Evolutionary conservation across 208 protist genomes (phyloP).

Genomic region (Naegleria lovaniensis): DNA sequence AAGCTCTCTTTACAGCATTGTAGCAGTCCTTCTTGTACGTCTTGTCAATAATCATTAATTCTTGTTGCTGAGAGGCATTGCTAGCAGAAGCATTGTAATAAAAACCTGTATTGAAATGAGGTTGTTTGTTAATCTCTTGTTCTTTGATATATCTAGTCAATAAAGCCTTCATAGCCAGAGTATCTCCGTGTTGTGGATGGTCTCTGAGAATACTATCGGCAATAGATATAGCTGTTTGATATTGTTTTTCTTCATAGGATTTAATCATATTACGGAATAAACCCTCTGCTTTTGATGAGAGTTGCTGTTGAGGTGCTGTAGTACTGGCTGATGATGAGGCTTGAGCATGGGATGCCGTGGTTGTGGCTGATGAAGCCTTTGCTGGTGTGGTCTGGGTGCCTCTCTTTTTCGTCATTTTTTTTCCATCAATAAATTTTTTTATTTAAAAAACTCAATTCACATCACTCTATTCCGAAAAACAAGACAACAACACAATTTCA

Average conservation of each 20-base stretch:
- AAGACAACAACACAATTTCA: no score
- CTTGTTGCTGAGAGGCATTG: neutral
- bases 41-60: neutral
- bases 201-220: neutral
- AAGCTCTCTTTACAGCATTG: neutral
- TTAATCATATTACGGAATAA: neutral
- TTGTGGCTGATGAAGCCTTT: neutral
- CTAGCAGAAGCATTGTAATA: neutral
- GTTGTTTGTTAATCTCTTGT: neutral
- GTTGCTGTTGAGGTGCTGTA: neutral
- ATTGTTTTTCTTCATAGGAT: slow-evolving; percentile 4
- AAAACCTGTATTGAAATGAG: neutral
- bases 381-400: no score
- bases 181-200: neutral
- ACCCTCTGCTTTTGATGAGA: neutral
- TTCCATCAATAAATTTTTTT: neutral
- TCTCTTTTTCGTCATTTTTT: neutral
- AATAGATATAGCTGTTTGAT: neutral
- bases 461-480: no score
- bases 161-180: slow-evolving; percentile 16
- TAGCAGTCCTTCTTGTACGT: neutral
- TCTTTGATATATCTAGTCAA: neutral
- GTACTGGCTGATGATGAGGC: neutral
- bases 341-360: neutral
- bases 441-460: no score